These are phyloP conservation scores for Glycine tomentella DNA, from an alignment of 306 rosid genomes.

Conservation along the genomic window DNA sequence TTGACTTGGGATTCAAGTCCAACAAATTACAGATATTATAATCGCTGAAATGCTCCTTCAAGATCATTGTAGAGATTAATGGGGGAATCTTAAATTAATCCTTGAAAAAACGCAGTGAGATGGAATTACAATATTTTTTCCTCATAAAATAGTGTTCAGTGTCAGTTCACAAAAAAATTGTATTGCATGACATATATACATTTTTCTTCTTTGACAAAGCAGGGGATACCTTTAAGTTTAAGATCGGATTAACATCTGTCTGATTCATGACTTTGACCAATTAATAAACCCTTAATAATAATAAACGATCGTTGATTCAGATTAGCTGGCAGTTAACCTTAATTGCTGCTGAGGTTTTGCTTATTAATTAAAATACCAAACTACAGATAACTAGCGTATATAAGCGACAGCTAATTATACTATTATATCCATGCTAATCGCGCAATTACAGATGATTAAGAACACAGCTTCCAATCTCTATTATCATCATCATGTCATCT, in stretches of 20 bases:
- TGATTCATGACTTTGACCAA: slow-evolving; percentile 14
- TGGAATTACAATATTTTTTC: no score
- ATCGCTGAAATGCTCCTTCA: no score
- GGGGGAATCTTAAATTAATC: no score
- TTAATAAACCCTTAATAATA: background rate
- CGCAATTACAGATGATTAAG: background rate
- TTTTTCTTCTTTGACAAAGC: background rate
- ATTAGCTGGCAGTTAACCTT: background rate
- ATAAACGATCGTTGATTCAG: background rate
- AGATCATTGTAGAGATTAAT: no score
- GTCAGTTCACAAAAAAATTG: background rate
- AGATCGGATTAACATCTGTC: background rate
- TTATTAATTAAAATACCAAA: background rate
- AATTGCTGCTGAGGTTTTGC: background rate
- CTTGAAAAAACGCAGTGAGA: no score
- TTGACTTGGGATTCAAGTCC: no score
- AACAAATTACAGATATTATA: no score
- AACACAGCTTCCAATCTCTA: background rate
- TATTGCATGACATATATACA: background rate
- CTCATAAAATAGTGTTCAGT: background rate
- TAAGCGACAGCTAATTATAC: background rate
- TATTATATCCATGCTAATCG: background rate
- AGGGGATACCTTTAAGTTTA: background rate
- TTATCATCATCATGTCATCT: no score
- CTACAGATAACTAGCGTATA: background rate